Base-by-base conservation (phyloP, 208 protist genomes). In the Lotmaria passim region DNA sequence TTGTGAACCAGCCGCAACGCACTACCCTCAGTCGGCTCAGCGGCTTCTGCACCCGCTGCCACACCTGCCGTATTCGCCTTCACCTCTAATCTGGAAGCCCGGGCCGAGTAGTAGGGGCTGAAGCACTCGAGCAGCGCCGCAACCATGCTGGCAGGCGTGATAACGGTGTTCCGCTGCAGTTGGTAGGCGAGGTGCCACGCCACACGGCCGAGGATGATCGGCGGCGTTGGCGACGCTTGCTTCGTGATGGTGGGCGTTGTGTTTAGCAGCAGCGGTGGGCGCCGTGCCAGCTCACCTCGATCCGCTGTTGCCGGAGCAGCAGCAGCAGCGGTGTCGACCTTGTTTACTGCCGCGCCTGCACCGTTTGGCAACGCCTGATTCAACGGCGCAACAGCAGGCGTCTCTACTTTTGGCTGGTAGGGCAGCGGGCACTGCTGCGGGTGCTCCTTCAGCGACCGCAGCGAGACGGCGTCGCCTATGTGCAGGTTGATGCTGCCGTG, bases 401-500 rank as follows among this genome's bases (percentile, higher is more conserved):
- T 11, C 43, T 69, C 44, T n/a, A 19, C 26, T 55, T 82, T 75
- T 17, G 80, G 75, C 56, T 75, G 48, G 68, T 81, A 90, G 7
- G 71, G 77, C 19, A 62, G 43, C 15, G 75, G 85, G 51, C 79
- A 89, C 61, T 88, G 61, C 60, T 65, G 39, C 26, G 79, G 79
- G 36, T 82, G 73, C 47, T 74, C 53, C 47, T 57, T 67, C 28
- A 75, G 34, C 36, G 59, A 71, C 19, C 73, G 68, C 23, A 98
- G 75, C 19, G 90, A 96, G 48, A 97, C 73, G 12, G 87, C 72
- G 38, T 96, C 85, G 21, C 82, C 89, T 56, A 97, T 39, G 44
- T 90, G 61, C 10, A 97, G 51, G 66, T 97, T 74, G 65, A 97
- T 81, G 53, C 71, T 90, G n/a, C 94, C 94, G 76, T 94, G 87